phyloP scores from a whole-genome alignment of 2,329 filamentous ascomycete species.

The Microdochium nivale region DNA sequence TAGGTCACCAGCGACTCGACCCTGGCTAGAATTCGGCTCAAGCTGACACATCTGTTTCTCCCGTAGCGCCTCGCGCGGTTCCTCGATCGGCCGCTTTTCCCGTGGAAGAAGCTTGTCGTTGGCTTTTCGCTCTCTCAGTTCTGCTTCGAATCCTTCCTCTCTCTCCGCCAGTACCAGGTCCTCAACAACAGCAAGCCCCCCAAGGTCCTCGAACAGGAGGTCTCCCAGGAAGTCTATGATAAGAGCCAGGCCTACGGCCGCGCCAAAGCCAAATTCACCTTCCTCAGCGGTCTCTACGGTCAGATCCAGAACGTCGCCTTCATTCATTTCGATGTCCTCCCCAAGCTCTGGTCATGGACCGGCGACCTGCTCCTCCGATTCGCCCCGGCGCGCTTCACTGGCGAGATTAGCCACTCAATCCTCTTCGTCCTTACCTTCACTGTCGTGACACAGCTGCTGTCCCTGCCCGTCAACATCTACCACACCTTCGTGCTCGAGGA shows the following conservation, averaged over 20 bases:
- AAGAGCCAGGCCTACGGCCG: conserved; percentile 95
- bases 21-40: no score
- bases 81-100: conserved; percentile 87
- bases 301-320: conserved; percentile 84
- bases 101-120: conserved; percentile 94
- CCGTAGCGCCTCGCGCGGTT: conserved; percentile 65
- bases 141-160: conserved; percentile 81
- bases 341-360: conserved; percentile 79
- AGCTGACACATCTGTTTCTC: not conserved
- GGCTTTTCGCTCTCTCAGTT: conserved; percentile 92
- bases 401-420: conserved; percentile 90
- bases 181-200: conserved; percentile 73
- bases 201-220: conserved; percentile 79
- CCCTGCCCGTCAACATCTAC: conserved; percentile 78
- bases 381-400: conserved; percentile 69
- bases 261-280: conserved; percentile 85
- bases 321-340: conserved; percentile 84
- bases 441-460: conserved; percentile 69
- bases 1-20: not conserved
- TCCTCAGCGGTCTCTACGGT: conserved; percentile 72
- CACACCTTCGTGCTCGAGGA: conserved; percentile 94
- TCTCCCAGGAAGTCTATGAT: conserved; percentile 84
- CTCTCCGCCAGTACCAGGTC: conserved; percentile 81
- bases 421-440: conserved; percentile 86
- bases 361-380: conserved; percentile 66